Percentiles rank a stretch among this genome's conserved stretches.
These are phyloP conservation scores for Lachancea meyersii DNA, from an alignment of 805 yeast species.

Conservation along the genomic window DNA sequence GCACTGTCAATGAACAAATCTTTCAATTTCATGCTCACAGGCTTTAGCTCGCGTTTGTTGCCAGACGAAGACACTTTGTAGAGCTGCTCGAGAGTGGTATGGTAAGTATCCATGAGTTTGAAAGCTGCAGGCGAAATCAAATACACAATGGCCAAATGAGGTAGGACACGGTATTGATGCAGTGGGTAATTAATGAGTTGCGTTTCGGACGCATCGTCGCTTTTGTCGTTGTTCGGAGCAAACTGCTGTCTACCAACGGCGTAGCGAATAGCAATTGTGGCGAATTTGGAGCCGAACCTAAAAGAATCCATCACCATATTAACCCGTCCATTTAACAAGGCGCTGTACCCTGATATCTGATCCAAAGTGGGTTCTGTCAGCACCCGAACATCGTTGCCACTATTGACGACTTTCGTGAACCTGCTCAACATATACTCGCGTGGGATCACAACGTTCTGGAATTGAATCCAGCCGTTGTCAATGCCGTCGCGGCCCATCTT, in stretches of 20 bases:
- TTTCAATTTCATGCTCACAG: slow-evolving; percentile 47
- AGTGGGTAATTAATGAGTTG: slow-evolving; percentile 81
- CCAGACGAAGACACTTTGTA: slow-evolving; percentile 46
- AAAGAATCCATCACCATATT: slow-evolving; percentile 83
- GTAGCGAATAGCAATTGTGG: slow-evolving; percentile 81
- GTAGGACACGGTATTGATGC: slow-evolving; percentile 83
- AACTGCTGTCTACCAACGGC: slow-evolving; percentile 89
- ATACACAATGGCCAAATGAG: slow-evolving; percentile 74
- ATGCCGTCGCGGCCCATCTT: slow-evolving; percentile 96
- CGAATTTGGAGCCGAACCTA: slow-evolving; percentile 70
- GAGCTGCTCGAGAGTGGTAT: slow-evolving; percentile 44
- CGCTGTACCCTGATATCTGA: slow-evolving; percentile 76
- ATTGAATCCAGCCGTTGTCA: slow-evolving; percentile 96
- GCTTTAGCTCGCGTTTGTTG: slow-evolving; percentile 45
- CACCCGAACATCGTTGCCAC: slow-evolving; percentile 53
- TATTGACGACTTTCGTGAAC: slow-evolving; percentile 63
- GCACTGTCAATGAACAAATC: slow-evolving; percentile 79
- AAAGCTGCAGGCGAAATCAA: slow-evolving; percentile 68
- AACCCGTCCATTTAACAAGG: slow-evolving; percentile 83
- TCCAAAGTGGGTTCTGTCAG: slow-evolving; percentile 63
- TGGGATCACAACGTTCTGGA: slow-evolving; percentile 76
- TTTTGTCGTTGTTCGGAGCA: slow-evolving; percentile 18
- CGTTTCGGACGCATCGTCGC: slow-evolving; percentile 40
- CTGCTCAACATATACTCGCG: slow-evolving; percentile 75
- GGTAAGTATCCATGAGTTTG: slow-evolving; percentile 50